These are phyloP conservation scores for Bretschneidera sinensis DNA, from an alignment of 345 rosid genomes.

Conservation along the genomic window DNA sequence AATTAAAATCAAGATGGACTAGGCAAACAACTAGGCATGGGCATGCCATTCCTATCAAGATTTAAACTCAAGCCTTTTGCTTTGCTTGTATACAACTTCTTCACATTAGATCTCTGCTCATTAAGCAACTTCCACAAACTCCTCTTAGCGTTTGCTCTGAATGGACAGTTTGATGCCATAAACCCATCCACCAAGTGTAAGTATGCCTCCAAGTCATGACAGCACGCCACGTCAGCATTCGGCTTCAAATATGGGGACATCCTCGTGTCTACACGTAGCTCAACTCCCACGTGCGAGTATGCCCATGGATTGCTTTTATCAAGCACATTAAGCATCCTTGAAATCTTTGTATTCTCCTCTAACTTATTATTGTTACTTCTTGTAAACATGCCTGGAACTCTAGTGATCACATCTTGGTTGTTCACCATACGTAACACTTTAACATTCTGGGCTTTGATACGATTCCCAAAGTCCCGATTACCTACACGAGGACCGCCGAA, in stretches of 20 bases:
- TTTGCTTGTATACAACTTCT: constrained; percentile 69
- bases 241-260: constrained; percentile 71
- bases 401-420: constrained; percentile 75
- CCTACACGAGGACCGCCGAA: constrained; percentile 95
- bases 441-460: constrained; percentile 40
- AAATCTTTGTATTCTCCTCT: constrained; percentile 26
- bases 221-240: constrained; percentile 67
- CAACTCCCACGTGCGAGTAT: constrained; percentile 64
- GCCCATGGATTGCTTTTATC: constrained; percentile 50
- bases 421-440: constrained; percentile 80
- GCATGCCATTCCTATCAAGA: constrained; percentile 30
- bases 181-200: constrained; percentile 86
- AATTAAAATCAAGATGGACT: constrained; percentile 40
- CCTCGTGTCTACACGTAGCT: constrained; percentile 56
- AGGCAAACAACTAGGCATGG: constrained; percentile 39
- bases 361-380: constrained; percentile 27
- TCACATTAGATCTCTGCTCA: constrained; percentile 76
- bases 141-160: constrained; percentile 85
- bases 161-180: constrained; percentile 68
- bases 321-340: constrained; percentile 23
- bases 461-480: constrained; percentile 46
- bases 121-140: constrained; percentile 66
- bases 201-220: constrained; percentile 82
- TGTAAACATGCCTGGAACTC: constrained; percentile 60
- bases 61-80: constrained; percentile 47